Percentiles rank a stretch among this genome's conserved stretches.
These are phyloP conservation scores for Pichia pseudocactophila DNA, from an alignment of 805 yeast species.

Conservation along the genomic window DNA sequence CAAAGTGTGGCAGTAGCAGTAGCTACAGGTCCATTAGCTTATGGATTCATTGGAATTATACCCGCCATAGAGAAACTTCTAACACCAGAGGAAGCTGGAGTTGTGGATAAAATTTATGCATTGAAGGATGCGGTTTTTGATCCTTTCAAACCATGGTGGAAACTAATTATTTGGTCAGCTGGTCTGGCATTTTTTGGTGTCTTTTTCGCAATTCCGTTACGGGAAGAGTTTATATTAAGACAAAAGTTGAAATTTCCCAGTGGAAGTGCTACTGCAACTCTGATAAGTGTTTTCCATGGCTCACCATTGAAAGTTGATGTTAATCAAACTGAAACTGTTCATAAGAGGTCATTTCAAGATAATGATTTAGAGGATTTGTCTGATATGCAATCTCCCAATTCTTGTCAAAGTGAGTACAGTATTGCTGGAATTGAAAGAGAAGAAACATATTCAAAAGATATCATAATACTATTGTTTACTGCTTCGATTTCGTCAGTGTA, in stretches of 20 bases:
- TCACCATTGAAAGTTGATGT: conserved; percentile 25
- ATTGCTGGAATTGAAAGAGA: not conserved
- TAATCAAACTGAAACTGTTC: not conserved
- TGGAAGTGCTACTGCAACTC: conserved; percentile 92
- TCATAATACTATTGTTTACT: conserved; percentile 49
- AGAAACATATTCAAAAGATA: conserved; percentile 42
- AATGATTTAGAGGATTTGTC: not conserved
- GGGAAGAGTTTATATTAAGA: conserved; percentile 78
- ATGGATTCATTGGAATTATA: conserved; percentile 88
- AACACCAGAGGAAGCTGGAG: conserved; percentile 69
- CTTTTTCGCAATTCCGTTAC: conserved; percentile 83
- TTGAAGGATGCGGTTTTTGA: conserved; percentile 13
- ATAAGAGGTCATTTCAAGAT: not conserved
- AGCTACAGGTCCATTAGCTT: conserved; percentile 95
- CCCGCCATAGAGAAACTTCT: conserved; percentile 93
- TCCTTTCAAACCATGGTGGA: conserved; percentile 31
- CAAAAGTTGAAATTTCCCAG: conserved; percentile 90
- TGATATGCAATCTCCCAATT: not conserved
- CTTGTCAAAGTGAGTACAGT: not conserved
- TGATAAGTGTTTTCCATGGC: conserved; percentile 80
- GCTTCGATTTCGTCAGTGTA: conserved; percentile 63
- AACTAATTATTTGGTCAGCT: conserved; percentile 70
- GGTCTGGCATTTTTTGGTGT: conserved; percentile 94
- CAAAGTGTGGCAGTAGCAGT: conserved; percentile 94
- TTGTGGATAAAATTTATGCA: conserved; percentile 24